Evolutionary conservation across 2,329 filamentous ascomycete genomes (phyloP).

Genomic region (Aotearoamyces nothofagi): DNA sequence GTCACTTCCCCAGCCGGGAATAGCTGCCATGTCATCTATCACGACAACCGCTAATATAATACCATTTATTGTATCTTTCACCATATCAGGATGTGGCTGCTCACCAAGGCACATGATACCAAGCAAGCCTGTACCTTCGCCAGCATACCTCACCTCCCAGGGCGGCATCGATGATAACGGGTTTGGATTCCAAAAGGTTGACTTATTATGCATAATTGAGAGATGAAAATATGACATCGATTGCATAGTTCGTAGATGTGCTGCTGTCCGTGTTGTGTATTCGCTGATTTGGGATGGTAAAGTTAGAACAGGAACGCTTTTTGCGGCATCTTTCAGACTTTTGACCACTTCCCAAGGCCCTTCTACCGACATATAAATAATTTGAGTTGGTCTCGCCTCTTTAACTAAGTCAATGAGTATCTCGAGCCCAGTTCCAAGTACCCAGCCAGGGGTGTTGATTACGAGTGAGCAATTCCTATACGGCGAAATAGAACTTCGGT

Average conservation of each 20-base stretch:
- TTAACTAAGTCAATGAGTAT: slow-evolving; percentile 42
- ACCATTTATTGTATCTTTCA: slow-evolving; percentile 54
- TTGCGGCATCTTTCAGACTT: slow-evolving; percentile 27
- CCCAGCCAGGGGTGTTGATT: slow-evolving; percentile 63
- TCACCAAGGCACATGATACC: slow-evolving; percentile 56
- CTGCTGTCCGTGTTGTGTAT: slow-evolving; percentile 39
- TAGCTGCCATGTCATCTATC: slow-evolving; percentile 37
- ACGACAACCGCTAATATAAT: slow-evolving; percentile 51
- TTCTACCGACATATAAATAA: slow-evolving; percentile 54
- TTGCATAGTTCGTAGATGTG: slow-evolving; percentile 58
- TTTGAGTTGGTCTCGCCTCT: slow-evolving; percentile 37
- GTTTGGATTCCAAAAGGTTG: slow-evolving; percentile 30
- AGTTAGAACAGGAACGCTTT: slow-evolving; percentile 26
- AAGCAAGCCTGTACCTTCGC: slow-evolving; percentile 34
- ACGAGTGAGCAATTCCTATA: slow-evolving; percentile 39
- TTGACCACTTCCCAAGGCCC: slow-evolving; percentile 43
- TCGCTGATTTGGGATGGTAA: slow-evolving; percentile 46
- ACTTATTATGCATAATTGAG: slow-evolving; percentile 7
- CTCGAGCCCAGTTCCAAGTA: slow-evolving; percentile 54
- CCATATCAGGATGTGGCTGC: slow-evolving; percentile 38
- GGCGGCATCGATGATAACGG: slow-evolving; percentile 43
- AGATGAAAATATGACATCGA: slow-evolving; percentile 67
- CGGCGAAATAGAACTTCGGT: slow-evolving; percentile 26
- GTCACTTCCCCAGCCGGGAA: slow-evolving; percentile 21
- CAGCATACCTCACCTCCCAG: slow-evolving; percentile 45